phyloP scores from a whole-genome alignment of 805 yeast genomes.

The Schwanniomyces occidentalis region DNA sequence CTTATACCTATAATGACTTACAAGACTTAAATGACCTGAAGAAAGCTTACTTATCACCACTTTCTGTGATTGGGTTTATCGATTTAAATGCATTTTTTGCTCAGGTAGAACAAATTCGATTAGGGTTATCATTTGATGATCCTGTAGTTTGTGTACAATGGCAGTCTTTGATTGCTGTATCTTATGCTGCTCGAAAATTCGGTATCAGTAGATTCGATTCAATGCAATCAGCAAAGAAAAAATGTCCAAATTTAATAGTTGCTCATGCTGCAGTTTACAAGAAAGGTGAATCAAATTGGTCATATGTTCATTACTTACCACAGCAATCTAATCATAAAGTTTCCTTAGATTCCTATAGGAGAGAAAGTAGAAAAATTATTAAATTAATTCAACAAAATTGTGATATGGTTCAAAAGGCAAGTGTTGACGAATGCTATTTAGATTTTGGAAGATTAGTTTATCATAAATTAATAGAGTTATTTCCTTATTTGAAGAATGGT shows the following conservation, averaged over 20 bases:
- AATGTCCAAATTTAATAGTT: conserved; percentile 73
- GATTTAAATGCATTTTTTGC: conserved; percentile 97
- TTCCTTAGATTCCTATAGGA: conserved; percentile 84
- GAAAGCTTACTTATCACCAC: conserved; percentile 60
- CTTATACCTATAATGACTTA: conserved; percentile 51
- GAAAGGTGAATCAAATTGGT: conserved; percentile 85
- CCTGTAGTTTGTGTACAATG: conserved; percentile 97
- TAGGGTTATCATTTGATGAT: conserved; percentile 61
- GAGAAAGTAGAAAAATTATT: conserved; percentile 81
- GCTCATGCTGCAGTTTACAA: conserved; percentile 94
- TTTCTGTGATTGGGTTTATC: conserved; percentile 79
- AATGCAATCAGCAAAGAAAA: conserved; percentile 61
- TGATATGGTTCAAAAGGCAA: conserved; percentile 82
- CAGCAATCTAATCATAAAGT: conserved; percentile 72
- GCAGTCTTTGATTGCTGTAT: conserved; percentile 85
- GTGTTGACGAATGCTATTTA: conserved; percentile 90
- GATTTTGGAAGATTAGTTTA: conserved; percentile 75
- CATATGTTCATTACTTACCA: conserved; percentile 62
- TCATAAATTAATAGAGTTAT: conserved; percentile 36
- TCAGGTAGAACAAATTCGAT: conserved; percentile 82
- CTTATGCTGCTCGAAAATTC: conserved; percentile 82
- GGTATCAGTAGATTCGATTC: conserved; percentile 82
- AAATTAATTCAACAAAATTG: conserved; percentile 61
- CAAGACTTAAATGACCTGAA: conserved; percentile 45
- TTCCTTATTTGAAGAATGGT: conserved; percentile 45